Percentiles rank a stretch among this genome's conserved stretches.
Conservation (phyloP, 1,139 yeast species). For the Suhomyces anneliseae region DNA sequence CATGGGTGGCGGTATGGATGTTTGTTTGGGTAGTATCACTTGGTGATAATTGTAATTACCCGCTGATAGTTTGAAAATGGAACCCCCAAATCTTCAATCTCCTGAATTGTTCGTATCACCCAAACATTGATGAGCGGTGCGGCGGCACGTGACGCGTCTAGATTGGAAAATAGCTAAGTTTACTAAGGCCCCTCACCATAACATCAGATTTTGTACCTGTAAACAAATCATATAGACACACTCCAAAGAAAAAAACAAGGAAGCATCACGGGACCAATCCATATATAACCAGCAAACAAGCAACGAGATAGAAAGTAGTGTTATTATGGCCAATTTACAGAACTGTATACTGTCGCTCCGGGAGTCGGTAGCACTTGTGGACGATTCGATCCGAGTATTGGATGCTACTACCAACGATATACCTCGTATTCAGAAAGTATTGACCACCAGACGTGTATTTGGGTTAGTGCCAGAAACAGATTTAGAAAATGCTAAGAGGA, state of each 20-base stretch:
- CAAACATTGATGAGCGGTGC: no score
- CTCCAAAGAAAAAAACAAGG: background rate
- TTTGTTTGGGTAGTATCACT: no score
- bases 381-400: constrained; percentile 29
- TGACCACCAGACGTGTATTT: constrained; percentile 39
- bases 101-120: no score
- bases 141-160: no score
- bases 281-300: background rate
- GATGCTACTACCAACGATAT: constrained; percentile 37
- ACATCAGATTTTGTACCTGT: background rate
- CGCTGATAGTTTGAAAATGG: no score
- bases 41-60: no score
- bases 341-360: constrained; percentile 33
- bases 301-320: background rate
- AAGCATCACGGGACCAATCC: background rate
- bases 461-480: constrained; percentile 46
- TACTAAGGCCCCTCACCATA: no score
- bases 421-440: constrained; percentile 33
- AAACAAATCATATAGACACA: no score
- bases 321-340: constrained; percentile 13
- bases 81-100: no score
- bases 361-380: constrained; percentile 33
- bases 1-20: constrained; percentile 1
- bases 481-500: constrained; percentile 36
- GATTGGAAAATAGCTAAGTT: no score